Base-by-base conservation (phyloP, 208 protist species). In the Zelonia costaricensis region DNA sequence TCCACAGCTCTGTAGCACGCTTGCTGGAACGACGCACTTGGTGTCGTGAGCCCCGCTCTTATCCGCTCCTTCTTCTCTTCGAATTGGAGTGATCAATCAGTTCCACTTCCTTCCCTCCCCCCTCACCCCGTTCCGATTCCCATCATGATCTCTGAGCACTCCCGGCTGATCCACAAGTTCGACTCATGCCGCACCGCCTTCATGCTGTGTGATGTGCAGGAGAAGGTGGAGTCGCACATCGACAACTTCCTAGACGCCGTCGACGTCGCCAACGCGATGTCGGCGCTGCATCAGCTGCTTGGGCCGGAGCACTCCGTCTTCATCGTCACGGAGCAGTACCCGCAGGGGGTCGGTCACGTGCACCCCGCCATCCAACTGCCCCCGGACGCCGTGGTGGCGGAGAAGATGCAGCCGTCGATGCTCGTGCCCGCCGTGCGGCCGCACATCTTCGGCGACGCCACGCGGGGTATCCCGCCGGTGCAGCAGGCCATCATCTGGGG, bases 401-500 rank as follows among this genome's bases (percentile, higher is more conserved):
- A 79, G 31, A 93, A 90, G 47, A 71, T 69, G 38, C 62, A 78
- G 36, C 54, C 48, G 18, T 78, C 77, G 15, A 86, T 90, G 83
- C 63, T 88, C 10, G 59, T 76, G 8, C 65, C 66, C 4, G 58
- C 76, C 36, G 56, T 87, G 9, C 28, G 61, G 20, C 38, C 52
- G 10, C 59, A 78, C 30, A 74, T 88, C 45, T 6, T 82, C 25
- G 66, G 70, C 16, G 55, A 80, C 54, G 30, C 48, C 8, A 48
- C 42, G 27, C 27, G 44, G 1, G 71, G 76, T 38, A 54, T 82
- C 12, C 51, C 60, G 7, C 72, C 78, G 16, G 84, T 91, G 65
- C 69, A 86, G 56, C 84, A 93, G 66, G 82, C 67, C 0, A 69
- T 94, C 30, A 62, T 94, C 23, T 90, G 76, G 73, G 88, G 88